Evolutionary conservation across 306 rosid genomes (phyloP).

Genomic region (Cucurbita ficifolia): DNA sequence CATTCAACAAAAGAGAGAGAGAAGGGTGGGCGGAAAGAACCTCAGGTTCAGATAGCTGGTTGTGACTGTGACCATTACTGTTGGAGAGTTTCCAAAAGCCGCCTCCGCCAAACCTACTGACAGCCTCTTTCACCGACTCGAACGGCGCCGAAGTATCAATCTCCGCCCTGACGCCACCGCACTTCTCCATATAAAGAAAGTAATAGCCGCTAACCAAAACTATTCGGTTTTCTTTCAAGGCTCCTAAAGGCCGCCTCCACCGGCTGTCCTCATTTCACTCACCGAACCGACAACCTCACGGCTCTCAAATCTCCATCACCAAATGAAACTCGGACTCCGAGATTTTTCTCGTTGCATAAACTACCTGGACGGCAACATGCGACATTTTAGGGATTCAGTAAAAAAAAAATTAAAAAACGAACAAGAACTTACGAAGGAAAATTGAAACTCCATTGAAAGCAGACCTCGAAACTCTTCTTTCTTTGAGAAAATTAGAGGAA

Average conservation of each 20-base stretch:
- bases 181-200: neutral
- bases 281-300: neutral
- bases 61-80: neutral
- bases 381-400: conserved; percentile 9
- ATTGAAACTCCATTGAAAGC: neutral
- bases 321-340: neutral
- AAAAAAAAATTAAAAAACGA: neutral
- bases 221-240: no score
- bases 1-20: neutral
- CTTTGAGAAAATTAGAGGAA: neutral
- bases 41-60: conserved; percentile 19
- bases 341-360: neutral
- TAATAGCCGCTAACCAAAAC: no score
- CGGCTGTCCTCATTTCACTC: neutral
- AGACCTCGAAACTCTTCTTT: neutral
- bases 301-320: neutral
- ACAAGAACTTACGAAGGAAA: neutral
- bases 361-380: neutral
- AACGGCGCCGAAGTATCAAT: conserved; percentile 75
- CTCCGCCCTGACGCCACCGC: conserved; percentile 32
- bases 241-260: neutral
- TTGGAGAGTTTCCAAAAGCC: conserved; percentile 66
- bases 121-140: conserved; percentile 77
- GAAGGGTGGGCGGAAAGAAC: conserved; percentile 17
- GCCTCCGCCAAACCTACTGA: conserved; percentile 48